A percentile compares a stretch with the other conserved stretches of the same genome.
phyloP scores from a whole-genome alignment of 768 basidiomycete species.

The Lentinula guzmanii region DNA sequence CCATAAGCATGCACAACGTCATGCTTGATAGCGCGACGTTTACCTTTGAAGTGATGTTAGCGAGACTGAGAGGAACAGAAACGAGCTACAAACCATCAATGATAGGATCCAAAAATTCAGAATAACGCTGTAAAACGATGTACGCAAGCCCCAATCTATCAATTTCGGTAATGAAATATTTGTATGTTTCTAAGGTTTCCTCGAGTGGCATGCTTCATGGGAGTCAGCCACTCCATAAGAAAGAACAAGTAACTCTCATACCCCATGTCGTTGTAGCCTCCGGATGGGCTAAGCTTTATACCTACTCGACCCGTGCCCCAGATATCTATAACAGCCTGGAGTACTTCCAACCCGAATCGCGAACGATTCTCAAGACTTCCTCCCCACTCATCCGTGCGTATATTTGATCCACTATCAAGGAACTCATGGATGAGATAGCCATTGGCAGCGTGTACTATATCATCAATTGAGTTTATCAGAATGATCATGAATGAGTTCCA shows the following conservation, averaged over 20 bases:
- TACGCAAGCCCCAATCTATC: constrained; percentile 25
- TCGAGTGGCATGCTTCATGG: constrained; percentile 33
- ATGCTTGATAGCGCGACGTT: constrained; percentile 17
- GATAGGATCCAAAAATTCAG: not conserved
- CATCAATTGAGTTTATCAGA: not conserved
- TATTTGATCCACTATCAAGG: constrained; percentile 25
- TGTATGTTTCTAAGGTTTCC: constrained; percentile 35
- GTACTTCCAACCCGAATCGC: constrained; percentile 31
- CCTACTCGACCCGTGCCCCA: constrained; percentile 25
- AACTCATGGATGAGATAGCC: constrained; percentile 33
- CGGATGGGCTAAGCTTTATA: constrained; percentile 11
- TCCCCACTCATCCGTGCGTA: constrained; percentile 37
- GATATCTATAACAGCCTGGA: constrained; percentile 25
- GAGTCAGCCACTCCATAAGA: not conserved
- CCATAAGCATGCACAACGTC: constrained; percentile 22
- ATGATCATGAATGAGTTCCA: not conserved
- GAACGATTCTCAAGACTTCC: constrained; percentile 35
- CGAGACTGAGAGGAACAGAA: constrained; percentile 13
- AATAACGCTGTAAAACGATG: not conserved
- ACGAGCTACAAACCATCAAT: not conserved
- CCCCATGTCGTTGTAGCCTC: constrained; percentile 28
- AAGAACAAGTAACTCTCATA: constrained; percentile 4
- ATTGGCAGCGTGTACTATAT: constrained; percentile 20
- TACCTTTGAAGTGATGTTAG: constrained; percentile 9
- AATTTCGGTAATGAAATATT: constrained; percentile 33